phyloP scores from a whole-genome alignment of 2,329 filamentous ascomycete species.

The Fusarium nygamai region DNA sequence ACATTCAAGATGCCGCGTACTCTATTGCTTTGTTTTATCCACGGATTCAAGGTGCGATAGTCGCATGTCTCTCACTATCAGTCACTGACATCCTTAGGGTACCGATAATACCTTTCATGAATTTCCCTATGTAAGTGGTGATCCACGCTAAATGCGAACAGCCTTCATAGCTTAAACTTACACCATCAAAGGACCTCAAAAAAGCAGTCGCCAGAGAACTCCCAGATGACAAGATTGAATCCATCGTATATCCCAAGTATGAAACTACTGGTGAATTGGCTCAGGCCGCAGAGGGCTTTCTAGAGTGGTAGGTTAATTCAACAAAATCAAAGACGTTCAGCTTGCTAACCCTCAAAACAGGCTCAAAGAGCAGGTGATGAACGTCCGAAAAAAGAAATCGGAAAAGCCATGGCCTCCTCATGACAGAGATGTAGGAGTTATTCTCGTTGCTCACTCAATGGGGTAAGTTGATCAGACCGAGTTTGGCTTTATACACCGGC shows the following conservation, averaged over 20 bases:
- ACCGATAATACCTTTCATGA: slow-evolving; percentile 74
- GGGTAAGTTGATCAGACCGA: slow-evolving; percentile 55
- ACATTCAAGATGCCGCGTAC: slow-evolving; percentile 58
- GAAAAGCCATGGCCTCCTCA: slow-evolving; percentile 79
- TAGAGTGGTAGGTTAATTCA: slow-evolving; percentile 54
- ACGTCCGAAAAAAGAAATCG: slow-evolving; percentile 75
- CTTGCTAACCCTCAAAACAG: slow-evolving; percentile 50
- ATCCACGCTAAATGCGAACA: background rate
- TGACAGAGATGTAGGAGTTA: slow-evolving; percentile 81
- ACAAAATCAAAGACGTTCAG: background rate
- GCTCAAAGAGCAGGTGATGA: slow-evolving; percentile 84
- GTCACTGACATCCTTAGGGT: slow-evolving; percentile 56
- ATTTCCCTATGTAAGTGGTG: slow-evolving; percentile 64
- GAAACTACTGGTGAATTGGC: slow-evolving; percentile 76
- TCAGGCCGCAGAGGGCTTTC: slow-evolving; percentile 56
- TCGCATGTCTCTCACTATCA: rapidly evolving
- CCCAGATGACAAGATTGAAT: slow-evolving; percentile 67
- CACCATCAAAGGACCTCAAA: slow-evolving; percentile 60
- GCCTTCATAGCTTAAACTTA: background rate
- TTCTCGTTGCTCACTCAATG: slow-evolving; percentile 87
- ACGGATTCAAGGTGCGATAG: slow-evolving; percentile 70
- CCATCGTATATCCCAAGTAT: slow-evolving; percentile 75
- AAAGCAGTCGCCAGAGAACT: slow-evolving; percentile 66
- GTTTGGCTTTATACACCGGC: background rate
- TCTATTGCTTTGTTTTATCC: slow-evolving; percentile 76